phyloP scores from a whole-genome alignment of 371 early-diverging fungal genomes.

The Zychaea mexicana region DNA sequence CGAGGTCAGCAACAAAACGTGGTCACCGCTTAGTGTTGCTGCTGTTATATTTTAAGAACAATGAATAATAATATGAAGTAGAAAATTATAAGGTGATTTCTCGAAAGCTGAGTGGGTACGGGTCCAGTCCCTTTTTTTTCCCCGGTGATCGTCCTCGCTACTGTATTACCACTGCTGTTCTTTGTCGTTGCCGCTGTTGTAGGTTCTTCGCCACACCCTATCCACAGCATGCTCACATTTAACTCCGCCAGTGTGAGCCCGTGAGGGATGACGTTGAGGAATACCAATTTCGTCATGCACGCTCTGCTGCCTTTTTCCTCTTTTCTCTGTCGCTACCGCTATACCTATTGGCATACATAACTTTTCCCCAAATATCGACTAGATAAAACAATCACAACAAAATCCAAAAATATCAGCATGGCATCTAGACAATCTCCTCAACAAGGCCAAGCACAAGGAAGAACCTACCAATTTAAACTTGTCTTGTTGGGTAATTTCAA shows the following conservation, averaged over 20 bases:
- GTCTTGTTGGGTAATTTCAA: constrained; percentile 73
- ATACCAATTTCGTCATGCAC: too few relatives aligned
- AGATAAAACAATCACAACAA: neutral
- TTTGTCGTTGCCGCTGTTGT: too few relatives aligned
- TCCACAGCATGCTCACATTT: too few relatives aligned
- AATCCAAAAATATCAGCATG: constrained; percentile 11
- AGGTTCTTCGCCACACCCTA: neutral
- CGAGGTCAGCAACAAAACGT: neutral
- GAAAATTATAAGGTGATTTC: neutral
- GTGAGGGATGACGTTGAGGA: too few relatives aligned
- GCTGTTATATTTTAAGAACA: neutral
- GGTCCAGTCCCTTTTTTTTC: neutral
- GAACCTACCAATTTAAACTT: constrained; percentile 77
- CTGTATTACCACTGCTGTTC: too few relatives aligned
- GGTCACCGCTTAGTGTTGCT: neutral
- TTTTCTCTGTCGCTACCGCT: too few relatives aligned
- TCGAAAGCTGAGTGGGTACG: neutral
- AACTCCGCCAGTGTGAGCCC: too few relatives aligned
- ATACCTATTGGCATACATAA: too few relatives aligned
- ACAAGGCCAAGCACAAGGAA: constrained; percentile 42
- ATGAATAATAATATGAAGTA: neutral
- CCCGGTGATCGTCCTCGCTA: neutral
- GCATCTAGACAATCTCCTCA: constrained; percentile 37
- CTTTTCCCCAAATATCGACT: too few relatives aligned
- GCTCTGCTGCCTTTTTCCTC: too few relatives aligned